Evolutionary conservation across 306 rosid genomes (phyloP), one percentile per base, ranked within the genome.

Genomic region (Styphnolobium japonicum): DNA sequence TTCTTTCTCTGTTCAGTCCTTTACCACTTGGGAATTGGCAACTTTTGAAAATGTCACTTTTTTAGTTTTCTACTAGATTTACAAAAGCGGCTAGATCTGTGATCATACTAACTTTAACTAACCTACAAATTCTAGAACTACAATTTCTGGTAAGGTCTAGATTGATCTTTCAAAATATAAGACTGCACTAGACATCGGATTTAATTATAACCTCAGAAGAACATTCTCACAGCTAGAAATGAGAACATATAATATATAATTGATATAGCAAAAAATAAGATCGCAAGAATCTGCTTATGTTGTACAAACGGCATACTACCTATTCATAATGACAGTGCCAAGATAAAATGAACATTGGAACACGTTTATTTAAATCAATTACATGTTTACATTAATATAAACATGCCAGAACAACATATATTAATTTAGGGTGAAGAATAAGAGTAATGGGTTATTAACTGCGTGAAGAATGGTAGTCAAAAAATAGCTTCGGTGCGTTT

Each of bases 381-480:
- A 31, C 49, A 0, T 71, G 31, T 72, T 72, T 58, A 65, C 6
- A 48, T 21, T 31, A 48, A 40, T 36, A 33, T 40, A 70, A 45
- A 22, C 67, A 52, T 63, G 67, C n/a, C 36, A 66, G 51, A 68
- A 68, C 63, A 77, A 53, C 27, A 61, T 29, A 61, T 14, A 39
- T 33, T 58, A 84, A 11, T 61, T 53, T 80, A 25, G 19, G 11
- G 23, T 19, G 60, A 27, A 56, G 82, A 76, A 71, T 61, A 76
- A 49, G 56, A 80, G 48, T 37, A 76, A 76, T 83, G 83, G 83
- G 1, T 25, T 51, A 18, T 39, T 71, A 71, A 65, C 81, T 69
- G 33, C 39, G 48, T 51, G 71, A 76, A 71, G 63, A 76, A 62
- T 31, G 79, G 69, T 58, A 60, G 80, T 86, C 83, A 82, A 79